A percentile compares a stretch with the other conserved stretches of the same genome.
These are phyloP conservation scores for Metschnikowia henanensis DNA, from an alignment of 805 yeast species.

Conservation along the genomic window DNA sequence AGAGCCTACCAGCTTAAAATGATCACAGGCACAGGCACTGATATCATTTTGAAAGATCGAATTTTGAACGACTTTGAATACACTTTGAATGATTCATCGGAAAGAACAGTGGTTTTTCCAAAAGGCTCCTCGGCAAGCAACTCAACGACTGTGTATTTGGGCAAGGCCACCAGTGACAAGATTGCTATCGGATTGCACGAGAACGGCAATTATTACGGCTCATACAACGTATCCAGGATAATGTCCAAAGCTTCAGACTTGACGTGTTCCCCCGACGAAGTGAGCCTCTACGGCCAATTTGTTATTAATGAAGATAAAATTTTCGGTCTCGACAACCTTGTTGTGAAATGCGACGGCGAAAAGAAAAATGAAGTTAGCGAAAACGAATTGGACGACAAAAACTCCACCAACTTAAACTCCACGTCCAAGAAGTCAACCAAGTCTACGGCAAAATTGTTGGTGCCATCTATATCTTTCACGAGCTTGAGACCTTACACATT, in stretches of 20 bases:
- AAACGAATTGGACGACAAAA: neutral
- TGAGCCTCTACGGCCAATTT: slow-evolving; percentile 41
- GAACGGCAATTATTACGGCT: slow-evolving; percentile 35
- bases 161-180: slow-evolving; percentile 31
- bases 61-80: slow-evolving; percentile 50
- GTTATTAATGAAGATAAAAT: slow-evolving; percentile 49
- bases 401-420: slow-evolving; percentile 8
- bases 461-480: slow-evolving; percentile 50
- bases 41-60: slow-evolving; percentile 58
- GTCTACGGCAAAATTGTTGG: slow-evolving; percentile 27
- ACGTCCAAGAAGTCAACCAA: slow-evolving; percentile 19
- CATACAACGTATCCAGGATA: slow-evolving; percentile 27
- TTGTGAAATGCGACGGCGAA: slow-evolving; percentile 41
- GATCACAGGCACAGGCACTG: slow-evolving; percentile 53
- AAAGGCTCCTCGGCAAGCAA: slow-evolving; percentile 43
- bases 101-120: slow-evolving; percentile 40
- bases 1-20: slow-evolving; percentile 69
- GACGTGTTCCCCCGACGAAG: slow-evolving; percentile 39
- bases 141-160: slow-evolving; percentile 35
- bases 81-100: slow-evolving; percentile 25
- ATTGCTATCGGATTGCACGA: slow-evolving; percentile 35
- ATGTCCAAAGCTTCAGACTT: slow-evolving; percentile 29
- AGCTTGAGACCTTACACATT: slow-evolving; percentile 31
- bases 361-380: slow-evolving; percentile 18
- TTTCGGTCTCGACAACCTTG: slow-evolving; percentile 45